phyloP scores from a whole-genome alignment of 2,329 filamentous ascomycete genomes.

The Epichloe uncinata region DNA sequence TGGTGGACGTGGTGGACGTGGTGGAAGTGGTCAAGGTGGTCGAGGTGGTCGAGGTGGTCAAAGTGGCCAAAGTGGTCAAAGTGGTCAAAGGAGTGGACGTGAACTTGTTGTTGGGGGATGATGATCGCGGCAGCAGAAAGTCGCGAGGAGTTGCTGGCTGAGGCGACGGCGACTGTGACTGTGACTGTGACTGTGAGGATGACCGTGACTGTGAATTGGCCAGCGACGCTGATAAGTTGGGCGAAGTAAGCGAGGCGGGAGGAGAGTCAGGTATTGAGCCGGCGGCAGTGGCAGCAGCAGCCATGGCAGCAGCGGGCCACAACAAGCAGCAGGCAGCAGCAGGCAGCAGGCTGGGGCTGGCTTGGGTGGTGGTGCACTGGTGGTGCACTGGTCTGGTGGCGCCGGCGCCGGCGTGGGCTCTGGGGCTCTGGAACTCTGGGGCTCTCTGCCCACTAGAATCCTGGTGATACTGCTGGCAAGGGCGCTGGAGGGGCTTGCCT shows the following conservation, averaged over 20 bases:
- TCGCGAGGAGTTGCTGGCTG: conserved; percentile 18
- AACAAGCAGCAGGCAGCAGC: too few relatives aligned
- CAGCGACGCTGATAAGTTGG: conserved; percentile 7
- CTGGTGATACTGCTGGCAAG: too few relatives aligned
- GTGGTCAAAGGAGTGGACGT: conserved; percentile 5
- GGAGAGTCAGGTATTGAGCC: not conserved
- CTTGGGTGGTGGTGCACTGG: too few relatives aligned
- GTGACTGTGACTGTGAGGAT: conserved; percentile 7
- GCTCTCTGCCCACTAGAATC: too few relatives aligned
- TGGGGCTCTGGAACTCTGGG: too few relatives aligned
- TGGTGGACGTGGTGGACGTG: conserved; percentile 7
- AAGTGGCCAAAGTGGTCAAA: not conserved
- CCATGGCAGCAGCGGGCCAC: too few relatives aligned
- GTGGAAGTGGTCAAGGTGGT: conserved; percentile 8
- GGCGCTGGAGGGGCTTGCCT: too few relatives aligned
- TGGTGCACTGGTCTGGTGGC: too few relatives aligned
- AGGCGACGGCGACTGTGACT: conserved; percentile 18
- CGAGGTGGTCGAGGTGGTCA: conserved; percentile 1
- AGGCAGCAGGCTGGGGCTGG: too few relatives aligned
- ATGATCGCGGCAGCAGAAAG: conserved; percentile 10
- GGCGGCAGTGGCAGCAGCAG: not conserved
- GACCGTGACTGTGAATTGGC: conserved; percentile 3
- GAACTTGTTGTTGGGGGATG: conserved; percentile 3
- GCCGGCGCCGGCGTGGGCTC: too few relatives aligned
- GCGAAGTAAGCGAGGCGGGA: not conserved